Evolutionary conservation across 768 basidiomycete species (phyloP).

Genomic region (Cyathus striatus): DNA sequence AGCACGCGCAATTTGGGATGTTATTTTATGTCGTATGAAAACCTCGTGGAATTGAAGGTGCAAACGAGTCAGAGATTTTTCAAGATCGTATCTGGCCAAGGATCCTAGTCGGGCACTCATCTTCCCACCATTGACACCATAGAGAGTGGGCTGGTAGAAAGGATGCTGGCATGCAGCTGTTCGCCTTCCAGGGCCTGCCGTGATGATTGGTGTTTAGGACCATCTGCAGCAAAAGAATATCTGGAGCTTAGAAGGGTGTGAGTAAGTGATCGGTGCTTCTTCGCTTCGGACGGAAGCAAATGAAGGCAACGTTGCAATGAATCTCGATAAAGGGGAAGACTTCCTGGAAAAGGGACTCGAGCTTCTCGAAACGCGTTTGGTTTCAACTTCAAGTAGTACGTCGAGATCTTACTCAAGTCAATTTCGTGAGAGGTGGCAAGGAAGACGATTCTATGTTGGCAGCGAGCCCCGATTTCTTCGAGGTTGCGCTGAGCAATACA

Average conservation of each 20-base stretch:
- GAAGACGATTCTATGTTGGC: too few relatives aligned
- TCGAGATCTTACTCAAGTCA: too few relatives aligned
- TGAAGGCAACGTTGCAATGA: conserved; percentile 12
- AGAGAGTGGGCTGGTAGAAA: background rate
- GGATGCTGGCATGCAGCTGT: background rate
- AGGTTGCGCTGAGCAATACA: too few relatives aligned
- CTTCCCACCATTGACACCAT: conserved; percentile 3
- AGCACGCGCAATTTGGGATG: conserved; percentile 30
- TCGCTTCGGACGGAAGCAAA: conserved; percentile 13
- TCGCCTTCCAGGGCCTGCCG: background rate
- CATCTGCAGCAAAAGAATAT: too few relatives aligned
- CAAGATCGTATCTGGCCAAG: too few relatives aligned
- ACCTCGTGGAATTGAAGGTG: conserved; percentile 33
- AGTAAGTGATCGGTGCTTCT: conserved; percentile 17
- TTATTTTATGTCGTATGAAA: conserved; percentile 26
- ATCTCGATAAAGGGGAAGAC: conserved; percentile 13
- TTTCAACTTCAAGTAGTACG: background rate
- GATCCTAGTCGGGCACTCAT: conserved; percentile 4
- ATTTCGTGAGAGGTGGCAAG: too few relatives aligned
- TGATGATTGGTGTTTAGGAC: too few relatives aligned
- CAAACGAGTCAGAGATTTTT: conserved; percentile 15
- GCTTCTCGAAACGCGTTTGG: background rate
- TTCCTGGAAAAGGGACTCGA: background rate
- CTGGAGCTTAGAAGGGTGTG: background rate
- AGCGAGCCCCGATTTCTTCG: too few relatives aligned